phyloP scores from a whole-genome alignment of 2,329 filamentous ascomycete species.

The Fusarium sp. region DNA sequence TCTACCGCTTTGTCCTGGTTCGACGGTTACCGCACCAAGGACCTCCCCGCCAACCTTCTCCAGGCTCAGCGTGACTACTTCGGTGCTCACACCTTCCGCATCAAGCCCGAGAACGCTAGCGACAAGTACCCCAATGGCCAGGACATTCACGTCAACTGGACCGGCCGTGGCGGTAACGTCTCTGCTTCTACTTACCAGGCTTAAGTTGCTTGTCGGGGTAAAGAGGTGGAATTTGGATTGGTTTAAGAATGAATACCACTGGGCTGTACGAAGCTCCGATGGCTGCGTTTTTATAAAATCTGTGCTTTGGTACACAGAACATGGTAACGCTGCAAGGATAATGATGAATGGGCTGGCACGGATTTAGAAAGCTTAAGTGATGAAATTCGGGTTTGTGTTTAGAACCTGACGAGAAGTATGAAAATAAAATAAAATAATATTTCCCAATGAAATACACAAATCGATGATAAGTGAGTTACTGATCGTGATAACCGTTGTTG shows the following conservation, averaged over 20 bases:
- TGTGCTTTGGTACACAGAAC: conserved; percentile 38
- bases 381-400: conserved; percentile 25
- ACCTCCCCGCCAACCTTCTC: conserved; percentile 96
- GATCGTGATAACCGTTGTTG: not conserved
- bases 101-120: conserved; percentile 82
- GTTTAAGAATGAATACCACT: conserved; percentile 32
- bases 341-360: conserved; percentile 38
- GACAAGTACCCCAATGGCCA: conserved; percentile 83
- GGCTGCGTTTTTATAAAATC: conserved; percentile 33
- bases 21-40: conserved; percentile 96
- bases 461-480: not conserved
- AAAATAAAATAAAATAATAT: conserved; percentile 17
- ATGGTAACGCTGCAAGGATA: conserved; percentile 39
- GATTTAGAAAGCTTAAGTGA: conserved; percentile 40
- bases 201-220: conserved; percentile 58
- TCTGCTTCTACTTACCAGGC: conserved; percentile 97
- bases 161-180: conserved; percentile 94
- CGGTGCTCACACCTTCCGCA: conserved; percentile 87
- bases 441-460: not conserved
- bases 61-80: conserved; percentile 99
- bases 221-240: conserved; percentile 23
- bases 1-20: conserved; percentile 98
- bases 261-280: conserved; percentile 30
- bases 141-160: conserved; percentile 99
- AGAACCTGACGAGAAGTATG: conserved; percentile 23